Percentiles rank a stretch among this genome's conserved stretches.
phyloP scores from a whole-genome alignment of 2,329 filamentous ascomycete genomes.

The Paradendryphiella salina region DNA sequence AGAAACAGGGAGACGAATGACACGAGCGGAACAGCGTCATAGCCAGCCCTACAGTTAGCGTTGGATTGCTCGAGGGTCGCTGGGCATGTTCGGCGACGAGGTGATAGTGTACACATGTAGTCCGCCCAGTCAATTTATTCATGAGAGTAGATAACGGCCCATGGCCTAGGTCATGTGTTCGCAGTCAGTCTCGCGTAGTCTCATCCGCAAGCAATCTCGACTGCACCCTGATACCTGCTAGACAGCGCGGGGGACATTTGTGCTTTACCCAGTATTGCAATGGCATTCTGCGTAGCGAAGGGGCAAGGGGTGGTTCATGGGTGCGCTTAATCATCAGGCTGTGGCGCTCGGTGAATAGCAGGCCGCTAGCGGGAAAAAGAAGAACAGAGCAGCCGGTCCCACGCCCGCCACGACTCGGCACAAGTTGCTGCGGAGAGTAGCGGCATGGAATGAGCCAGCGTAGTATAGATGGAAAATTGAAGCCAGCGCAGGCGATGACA shows the following conservation, averaged over 20 bases:
- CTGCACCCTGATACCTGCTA: too few relatives aligned
- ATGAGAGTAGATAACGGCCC: too few relatives aligned
- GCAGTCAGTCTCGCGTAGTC: too few relatives aligned
- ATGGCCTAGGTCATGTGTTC: too few relatives aligned
- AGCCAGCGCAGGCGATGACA: constrained; percentile 4
- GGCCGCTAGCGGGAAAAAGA: constrained; percentile 1
- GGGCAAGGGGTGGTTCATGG: neutral
- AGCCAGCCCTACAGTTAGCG: constrained; percentile 25
- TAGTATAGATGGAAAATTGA: constrained; percentile 14
- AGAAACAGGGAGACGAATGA: neutral
- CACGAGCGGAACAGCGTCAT: constrained; percentile 9
- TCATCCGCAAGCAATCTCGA: too few relatives aligned
- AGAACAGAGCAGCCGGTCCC: constrained; percentile 9
- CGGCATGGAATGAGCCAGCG: constrained; percentile 13
- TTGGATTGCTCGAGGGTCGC: too few relatives aligned
- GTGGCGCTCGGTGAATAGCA: neutral
- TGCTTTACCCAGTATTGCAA: too few relatives aligned
- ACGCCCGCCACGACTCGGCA: constrained; percentile 2
- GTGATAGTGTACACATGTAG: too few relatives aligned
- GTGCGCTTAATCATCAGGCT: constrained; percentile 2
- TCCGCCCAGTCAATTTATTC: too few relatives aligned
- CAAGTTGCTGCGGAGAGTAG: constrained; percentile 7
- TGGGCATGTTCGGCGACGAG: too few relatives aligned
- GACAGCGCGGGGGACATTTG: too few relatives aligned
- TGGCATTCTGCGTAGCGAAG: neutral